Evolutionary conservation across 2,329 filamentous ascomycete genomes (phyloP).

Genomic region (Dissoconium aciculare): DNA sequence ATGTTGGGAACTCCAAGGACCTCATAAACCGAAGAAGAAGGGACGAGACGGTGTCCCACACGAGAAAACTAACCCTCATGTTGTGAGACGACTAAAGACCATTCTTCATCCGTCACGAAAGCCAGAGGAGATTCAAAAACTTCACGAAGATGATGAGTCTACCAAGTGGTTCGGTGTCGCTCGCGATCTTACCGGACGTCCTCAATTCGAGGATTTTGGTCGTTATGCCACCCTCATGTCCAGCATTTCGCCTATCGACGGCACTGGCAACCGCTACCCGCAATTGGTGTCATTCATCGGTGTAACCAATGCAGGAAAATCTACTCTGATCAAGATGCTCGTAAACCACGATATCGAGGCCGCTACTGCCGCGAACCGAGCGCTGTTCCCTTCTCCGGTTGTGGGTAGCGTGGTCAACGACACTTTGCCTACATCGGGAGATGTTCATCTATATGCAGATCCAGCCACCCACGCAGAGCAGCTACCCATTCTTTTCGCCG

Average conservation of each 20-base stretch:
- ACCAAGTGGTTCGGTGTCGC: constrained; percentile 29
- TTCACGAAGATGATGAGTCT: constrained; percentile 24
- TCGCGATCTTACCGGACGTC: constrained; percentile 18
- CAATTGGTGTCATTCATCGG: constrained; percentile 24
- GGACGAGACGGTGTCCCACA: constrained; percentile 24
- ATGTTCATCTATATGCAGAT: constrained; percentile 40
- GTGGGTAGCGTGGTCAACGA: constrained; percentile 29
- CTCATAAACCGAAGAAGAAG: constrained; percentile 22
- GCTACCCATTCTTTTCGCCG: constrained; percentile 35
- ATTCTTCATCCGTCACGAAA: constrained; percentile 18
- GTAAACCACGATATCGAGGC: constrained; percentile 26
- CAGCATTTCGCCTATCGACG: constrained; percentile 18
- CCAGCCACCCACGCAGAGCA: constrained; percentile 27
- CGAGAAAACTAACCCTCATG: constrained; percentile 23
- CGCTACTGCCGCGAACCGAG: constrained; percentile 15
- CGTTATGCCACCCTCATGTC: constrained; percentile 32
- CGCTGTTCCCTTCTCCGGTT: constrained; percentile 29
- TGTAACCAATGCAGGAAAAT: constrained; percentile 33
- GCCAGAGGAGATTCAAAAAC: constrained; percentile 19
- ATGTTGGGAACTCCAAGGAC: constrained; percentile 21
- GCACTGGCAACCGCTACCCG: constrained; percentile 18
- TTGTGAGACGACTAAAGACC: constrained; percentile 17
- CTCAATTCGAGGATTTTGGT: constrained; percentile 29
- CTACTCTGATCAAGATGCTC: constrained; percentile 36
- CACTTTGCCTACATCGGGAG: constrained; percentile 34